Percentiles rank a stretch among this genome's conserved stretches.
Conservation (phyloP, 345 rosid genomes). For the Lenwebbia sp. region DNA sequence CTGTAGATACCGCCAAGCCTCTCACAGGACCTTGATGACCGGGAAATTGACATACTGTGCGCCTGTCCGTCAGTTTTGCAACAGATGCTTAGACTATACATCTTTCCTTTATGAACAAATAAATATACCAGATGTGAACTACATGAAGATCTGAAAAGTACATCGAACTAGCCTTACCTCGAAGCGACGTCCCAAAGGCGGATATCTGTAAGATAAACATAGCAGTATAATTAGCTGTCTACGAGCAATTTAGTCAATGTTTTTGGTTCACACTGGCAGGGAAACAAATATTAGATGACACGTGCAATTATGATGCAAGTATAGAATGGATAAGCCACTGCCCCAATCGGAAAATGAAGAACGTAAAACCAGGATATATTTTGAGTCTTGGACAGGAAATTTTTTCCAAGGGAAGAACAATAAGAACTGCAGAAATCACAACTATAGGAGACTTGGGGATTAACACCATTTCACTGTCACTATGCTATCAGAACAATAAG, state of each 20-base stretch:
- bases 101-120: not conserved
- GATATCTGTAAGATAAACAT: conserved; percentile 46
- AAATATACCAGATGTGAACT: not conserved
- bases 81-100: not conserved
- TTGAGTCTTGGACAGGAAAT: not conserved
- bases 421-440: not conserved
- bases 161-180: conserved; percentile 29
- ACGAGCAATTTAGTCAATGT: not conserved
- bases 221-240: not conserved
- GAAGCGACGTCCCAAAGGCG: conserved; percentile 94
- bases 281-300: not conserved
- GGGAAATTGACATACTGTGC: conserved; percentile 79
- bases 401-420: not conserved
- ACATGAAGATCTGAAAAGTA: not conserved
- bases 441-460: not conserved
- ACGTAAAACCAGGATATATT: not conserved
- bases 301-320: not conserved
- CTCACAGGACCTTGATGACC: conserved; percentile 93
- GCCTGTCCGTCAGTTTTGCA: conserved; percentile 32
- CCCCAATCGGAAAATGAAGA: not conserved
- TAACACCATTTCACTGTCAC: not conserved
- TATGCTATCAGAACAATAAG: not conserved
- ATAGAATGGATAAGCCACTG: not conserved
- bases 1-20: conserved; percentile 82
- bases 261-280: not conserved